Conservation (phyloP, 352 stramenopile species). For the Phytophthora fragariae region DNA sequence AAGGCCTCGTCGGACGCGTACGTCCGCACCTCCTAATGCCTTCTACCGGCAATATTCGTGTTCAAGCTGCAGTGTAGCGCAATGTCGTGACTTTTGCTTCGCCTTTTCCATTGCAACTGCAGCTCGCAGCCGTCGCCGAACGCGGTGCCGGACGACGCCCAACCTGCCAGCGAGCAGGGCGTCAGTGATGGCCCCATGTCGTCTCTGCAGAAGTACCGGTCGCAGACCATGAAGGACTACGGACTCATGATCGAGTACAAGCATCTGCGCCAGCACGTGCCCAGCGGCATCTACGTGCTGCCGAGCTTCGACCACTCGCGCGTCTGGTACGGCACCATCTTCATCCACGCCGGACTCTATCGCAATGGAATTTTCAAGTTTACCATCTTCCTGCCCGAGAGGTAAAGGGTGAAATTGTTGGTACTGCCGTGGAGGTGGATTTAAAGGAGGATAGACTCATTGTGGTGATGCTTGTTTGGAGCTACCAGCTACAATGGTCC, state of each 20-base stretch:
- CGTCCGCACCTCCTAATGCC: slow-evolving; percentile 18
- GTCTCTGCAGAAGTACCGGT: slow-evolving; percentile 85
- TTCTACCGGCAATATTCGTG: neutral
- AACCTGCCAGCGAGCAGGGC: slow-evolving; percentile 27
- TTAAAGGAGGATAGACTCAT: too few species aligned
- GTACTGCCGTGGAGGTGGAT: too few species aligned
- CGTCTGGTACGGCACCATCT: slow-evolving; percentile 96
- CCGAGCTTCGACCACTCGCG: slow-evolving; percentile 93
- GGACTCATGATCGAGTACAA: slow-evolving; percentile 99
- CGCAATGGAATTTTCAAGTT: slow-evolving; percentile 98
- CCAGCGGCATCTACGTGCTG: slow-evolving; percentile 95
- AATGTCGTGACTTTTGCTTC: slow-evolving; percentile 6
- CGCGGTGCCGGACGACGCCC: slow-evolving; percentile 16
- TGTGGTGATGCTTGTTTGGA: neutral
- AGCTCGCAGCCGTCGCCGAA: slow-evolving; percentile 31
- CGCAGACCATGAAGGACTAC: slow-evolving; percentile 94
- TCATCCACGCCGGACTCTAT: slow-evolving; percentile 95
- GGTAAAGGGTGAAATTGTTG: slow-evolving; percentile 26
- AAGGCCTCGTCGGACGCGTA: slow-evolving; percentile 67
- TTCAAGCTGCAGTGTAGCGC: neutral
- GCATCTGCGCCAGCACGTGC: slow-evolving; percentile 94
- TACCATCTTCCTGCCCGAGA: slow-evolving; percentile 83
- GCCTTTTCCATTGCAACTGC: neutral
- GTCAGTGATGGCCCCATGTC: slow-evolving; percentile 66
- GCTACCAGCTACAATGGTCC: slow-evolving; percentile 93